These are phyloP conservation scores for Citrullus mucosospermus DNA, from an alignment of 306 rosid species.

Conservation along the genomic window DNA sequence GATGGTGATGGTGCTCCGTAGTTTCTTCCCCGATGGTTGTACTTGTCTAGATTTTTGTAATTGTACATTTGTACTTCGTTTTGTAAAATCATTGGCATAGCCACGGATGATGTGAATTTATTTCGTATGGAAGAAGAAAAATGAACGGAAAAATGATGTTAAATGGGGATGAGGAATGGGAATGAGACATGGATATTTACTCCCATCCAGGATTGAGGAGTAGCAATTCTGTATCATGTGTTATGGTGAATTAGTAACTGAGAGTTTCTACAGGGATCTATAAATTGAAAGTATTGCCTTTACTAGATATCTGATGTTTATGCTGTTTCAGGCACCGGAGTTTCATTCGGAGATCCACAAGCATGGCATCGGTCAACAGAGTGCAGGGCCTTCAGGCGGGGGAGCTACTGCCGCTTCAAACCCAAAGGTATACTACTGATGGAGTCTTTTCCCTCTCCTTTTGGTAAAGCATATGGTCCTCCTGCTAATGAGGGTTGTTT, in stretches of 20 bases:
- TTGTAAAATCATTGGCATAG: not conserved
- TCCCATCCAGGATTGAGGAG: not conserved
- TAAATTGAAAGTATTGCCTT: not conserved
- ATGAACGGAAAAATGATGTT: not conserved
- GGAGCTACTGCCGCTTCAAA: constrained; percentile 42
- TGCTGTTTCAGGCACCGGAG: constrained; percentile 42
- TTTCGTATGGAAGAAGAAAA: not conserved
- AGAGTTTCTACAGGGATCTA: not conserved
- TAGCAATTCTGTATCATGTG: not conserved
- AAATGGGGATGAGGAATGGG: not conserved
- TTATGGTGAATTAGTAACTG: not conserved
- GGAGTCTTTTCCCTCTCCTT: not conserved
- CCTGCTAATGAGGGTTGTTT: not conserved
- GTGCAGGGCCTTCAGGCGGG: constrained; percentile 20
- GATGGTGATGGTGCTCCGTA: not conserved
- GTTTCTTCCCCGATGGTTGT: not conserved
- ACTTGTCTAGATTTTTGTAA: not conserved
- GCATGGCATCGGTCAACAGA: constrained; percentile 41
- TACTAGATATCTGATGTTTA: not conserved
- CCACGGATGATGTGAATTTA: not conserved
- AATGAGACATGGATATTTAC: not conserved
- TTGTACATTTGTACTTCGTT: too few species aligned
- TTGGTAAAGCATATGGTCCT: not conserved
- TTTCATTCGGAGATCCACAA: constrained; percentile 70
- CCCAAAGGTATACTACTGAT: constrained; percentile 32